Conservation (phyloP, 73 alveolate genomes). For the Tetrahymena borealis region DNA sequence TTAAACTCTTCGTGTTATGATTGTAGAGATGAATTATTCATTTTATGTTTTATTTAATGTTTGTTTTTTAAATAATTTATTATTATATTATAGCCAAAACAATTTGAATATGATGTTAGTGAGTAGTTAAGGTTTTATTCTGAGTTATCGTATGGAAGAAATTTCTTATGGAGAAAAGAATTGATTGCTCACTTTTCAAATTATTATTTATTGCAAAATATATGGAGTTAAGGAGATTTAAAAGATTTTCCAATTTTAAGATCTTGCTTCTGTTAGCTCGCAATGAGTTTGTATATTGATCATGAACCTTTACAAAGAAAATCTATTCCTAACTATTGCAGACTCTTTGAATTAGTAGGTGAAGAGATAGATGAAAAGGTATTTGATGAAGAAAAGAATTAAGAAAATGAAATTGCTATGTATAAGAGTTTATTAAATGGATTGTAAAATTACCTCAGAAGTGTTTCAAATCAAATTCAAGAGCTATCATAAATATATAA, state of each 20-base stretch:
- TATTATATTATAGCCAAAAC: background rate
- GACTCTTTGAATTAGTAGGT: conserved; percentile 6
- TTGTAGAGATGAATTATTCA: too few species aligned
- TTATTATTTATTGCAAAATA: conserved; percentile 22
- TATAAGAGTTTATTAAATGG: conserved; percentile 15
- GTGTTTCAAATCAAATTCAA: background rate
- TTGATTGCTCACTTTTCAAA: conserved; percentile 6
- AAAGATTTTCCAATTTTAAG: conserved; percentile 5
- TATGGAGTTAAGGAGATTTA: conserved; percentile 24
- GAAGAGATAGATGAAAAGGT: background rate
- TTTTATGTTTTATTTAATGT: too few species aligned
- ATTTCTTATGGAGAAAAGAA: conserved; percentile 36
- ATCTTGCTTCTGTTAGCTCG: conserved; percentile 18
- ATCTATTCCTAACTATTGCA: conserved; percentile 21
- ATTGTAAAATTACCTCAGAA: background rate
- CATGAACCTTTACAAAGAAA: conserved; percentile 35
- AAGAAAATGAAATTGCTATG: conserved; percentile 1
- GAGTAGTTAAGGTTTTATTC: conserved; percentile 29
- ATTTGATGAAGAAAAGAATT: background rate
- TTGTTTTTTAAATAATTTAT: background rate
- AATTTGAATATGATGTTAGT: background rate
- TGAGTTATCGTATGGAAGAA: conserved; percentile 39
- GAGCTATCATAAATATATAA: background rate
- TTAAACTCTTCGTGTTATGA: too few species aligned
- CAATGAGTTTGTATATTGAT: conserved; percentile 44